phyloP scores from a whole-genome alignment of 345 rosid species.

The Eucalyptus regnans region DNA sequence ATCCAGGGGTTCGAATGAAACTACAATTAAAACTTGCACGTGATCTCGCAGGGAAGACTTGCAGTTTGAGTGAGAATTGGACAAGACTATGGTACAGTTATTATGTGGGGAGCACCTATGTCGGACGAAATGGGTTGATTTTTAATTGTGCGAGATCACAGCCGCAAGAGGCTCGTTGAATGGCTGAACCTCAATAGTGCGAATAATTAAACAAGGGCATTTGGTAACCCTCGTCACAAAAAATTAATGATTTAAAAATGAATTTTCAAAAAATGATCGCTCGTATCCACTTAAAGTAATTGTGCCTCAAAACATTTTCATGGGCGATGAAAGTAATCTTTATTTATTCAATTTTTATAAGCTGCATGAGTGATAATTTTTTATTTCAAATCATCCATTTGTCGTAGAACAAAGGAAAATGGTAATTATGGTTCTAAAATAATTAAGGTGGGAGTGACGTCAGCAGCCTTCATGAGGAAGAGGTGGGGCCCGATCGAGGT shows the following conservation, averaged over 20 bases:
- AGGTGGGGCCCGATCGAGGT: background rate
- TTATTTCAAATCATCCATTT: no score
- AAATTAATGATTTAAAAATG: background rate
- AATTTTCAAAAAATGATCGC: fast-evolving
- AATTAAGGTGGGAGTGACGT: background rate
- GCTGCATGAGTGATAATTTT: fast-evolving
- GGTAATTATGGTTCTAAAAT: background rate
- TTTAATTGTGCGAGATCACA: background rate
- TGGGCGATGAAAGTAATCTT: fast-evolving
- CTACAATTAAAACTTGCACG: background rate
- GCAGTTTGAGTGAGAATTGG: background rate
- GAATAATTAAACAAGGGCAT: background rate
- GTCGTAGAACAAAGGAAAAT: no score
- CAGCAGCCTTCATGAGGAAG: background rate
- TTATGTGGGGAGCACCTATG: background rate
- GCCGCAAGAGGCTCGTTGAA: background rate
- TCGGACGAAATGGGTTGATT: background rate
- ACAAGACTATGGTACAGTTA: background rate
- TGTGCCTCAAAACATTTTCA: background rate
- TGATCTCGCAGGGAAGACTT: background rate
- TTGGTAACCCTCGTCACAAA: fast-evolving
- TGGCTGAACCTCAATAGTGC: background rate
- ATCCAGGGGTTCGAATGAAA: background rate
- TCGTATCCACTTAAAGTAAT: no score
- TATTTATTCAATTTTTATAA: background rate